Evolutionary conservation across 208 protist genomes (phyloP).

Genomic region (Crithidia thermophila): DNA sequence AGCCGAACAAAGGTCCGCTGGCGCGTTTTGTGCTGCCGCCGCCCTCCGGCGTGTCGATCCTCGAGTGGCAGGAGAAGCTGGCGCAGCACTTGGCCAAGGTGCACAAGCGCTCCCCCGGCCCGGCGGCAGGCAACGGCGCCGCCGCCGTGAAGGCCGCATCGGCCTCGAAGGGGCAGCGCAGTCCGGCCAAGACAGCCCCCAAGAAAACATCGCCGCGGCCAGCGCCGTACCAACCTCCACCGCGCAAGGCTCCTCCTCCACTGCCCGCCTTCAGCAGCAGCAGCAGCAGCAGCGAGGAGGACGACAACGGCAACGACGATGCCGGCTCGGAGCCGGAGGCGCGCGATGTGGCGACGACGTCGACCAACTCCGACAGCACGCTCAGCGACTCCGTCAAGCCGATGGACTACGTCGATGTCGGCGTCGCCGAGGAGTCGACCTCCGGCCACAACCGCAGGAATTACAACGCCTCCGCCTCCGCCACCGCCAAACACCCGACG

Average conservation of each 20-base stretch:
- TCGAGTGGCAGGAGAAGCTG: constrained; percentile 40
- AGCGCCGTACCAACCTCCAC: neutral
- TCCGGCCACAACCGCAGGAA: neutral
- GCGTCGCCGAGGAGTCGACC: neutral
- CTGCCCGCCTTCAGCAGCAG: neutral
- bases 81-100: constrained; percentile 21
- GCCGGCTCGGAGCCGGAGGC: neutral
- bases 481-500: neutral
- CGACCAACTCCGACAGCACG: neutral
- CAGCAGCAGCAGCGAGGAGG: neutral
- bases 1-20: constrained; percentile 13
- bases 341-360: neutral
- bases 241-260: neutral
- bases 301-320: neutral
- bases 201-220: neutral
- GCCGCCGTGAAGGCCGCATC: constrained; percentile 12
- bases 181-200: neutral
- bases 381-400: constrained; percentile 2
- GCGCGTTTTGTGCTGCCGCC: constrained; percentile 45
- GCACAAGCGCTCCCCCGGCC: neutral
- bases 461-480: neutral
- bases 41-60: constrained; percentile 36
- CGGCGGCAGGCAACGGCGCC: constrained; percentile 12
- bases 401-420: neutral
- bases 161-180: neutral